Evolutionary conservation across 345 rosid species (phyloP).

Genomic region (Lepidium sativum): DNA sequence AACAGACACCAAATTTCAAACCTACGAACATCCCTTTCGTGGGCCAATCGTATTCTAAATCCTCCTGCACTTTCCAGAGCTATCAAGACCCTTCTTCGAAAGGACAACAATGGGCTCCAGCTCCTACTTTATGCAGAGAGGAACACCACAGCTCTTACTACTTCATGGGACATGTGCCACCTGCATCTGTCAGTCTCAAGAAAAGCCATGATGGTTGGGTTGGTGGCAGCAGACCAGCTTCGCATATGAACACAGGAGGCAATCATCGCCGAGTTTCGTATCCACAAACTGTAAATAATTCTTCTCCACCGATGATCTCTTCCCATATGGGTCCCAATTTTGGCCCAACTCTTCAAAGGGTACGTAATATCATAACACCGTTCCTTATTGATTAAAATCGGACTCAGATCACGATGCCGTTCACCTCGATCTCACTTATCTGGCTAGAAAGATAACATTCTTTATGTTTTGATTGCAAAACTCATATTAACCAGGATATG

Average conservation of each 20-base stretch:
- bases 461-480: neutral
- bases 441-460: neutral
- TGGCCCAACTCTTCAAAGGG: conserved; percentile 40
- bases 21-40: conserved; percentile 29
- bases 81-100: conserved; percentile 35
- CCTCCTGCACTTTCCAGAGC: conserved; percentile 50
- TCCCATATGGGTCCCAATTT: conserved; percentile 30
- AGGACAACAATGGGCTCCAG: conserved; percentile 37
- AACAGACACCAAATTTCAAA: conserved; percentile 33
- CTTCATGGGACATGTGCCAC: conserved; percentile 44
- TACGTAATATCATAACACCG: conserved; percentile 27
- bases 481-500: conserved; percentile 6
- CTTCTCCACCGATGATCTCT: conserved; percentile 34
- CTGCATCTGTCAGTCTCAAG: conserved; percentile 31
- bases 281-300: conserved; percentile 35
- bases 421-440: neutral
- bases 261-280: conserved; percentile 42
- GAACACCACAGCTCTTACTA: conserved; percentile 65
- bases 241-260: conserved; percentile 31
- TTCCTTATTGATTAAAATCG: neutral
- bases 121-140: conserved; percentile 49
- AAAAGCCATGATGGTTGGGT: conserved; percentile 40
- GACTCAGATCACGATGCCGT: neutral
- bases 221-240: conserved; percentile 32
- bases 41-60: conserved; percentile 43